Conservation (phyloP, 192 early-diverging fungal species). For the Entophlyctis helioformis region DNA sequence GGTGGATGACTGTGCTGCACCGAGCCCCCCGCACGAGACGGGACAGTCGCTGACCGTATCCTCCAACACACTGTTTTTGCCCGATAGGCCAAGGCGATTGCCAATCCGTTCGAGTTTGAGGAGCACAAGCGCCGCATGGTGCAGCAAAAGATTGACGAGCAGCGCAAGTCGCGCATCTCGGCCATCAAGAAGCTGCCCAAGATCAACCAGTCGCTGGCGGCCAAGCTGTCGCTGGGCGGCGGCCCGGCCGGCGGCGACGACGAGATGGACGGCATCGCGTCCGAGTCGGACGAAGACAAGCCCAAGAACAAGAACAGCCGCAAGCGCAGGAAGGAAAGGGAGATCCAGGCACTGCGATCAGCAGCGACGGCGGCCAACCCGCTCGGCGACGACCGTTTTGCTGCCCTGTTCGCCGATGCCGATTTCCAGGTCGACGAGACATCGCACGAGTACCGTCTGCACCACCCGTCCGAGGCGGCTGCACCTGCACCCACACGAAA, state of each 20-base stretch:
- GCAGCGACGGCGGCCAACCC: conserved; percentile 37
- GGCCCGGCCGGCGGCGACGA: conserved; percentile 28
- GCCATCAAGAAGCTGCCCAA: conserved; percentile 79
- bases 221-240: conserved; percentile 43
- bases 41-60: conserved; percentile 1
- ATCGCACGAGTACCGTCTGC: conserved; percentile 67
- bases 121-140: conserved; percentile 73
- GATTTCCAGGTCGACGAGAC: conserved; percentile 86
- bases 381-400: conserved; percentile 78
- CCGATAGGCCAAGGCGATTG: conserved; percentile 68
- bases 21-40: too few relatives aligned
- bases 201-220: conserved; percentile 83
- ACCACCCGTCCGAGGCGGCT: conserved; percentile 37
- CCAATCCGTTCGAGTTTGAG: conserved; percentile 92
- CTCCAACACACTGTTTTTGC: neutral
- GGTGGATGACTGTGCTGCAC: too few relatives aligned
- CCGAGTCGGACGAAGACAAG: conserved; percentile 17
- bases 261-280: conserved; percentile 21
- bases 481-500: neutral
- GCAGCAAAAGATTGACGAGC: conserved; percentile 71
- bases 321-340: conserved; percentile 24
- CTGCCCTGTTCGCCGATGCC: conserved; percentile 73
- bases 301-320: conserved; percentile 33
- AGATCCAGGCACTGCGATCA: too few relatives aligned
- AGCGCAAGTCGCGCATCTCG: conserved; percentile 76